A percentile compares a stretch with the other conserved stretches of the same genome.
phyloP scores from a whole-genome alignment of 2,329 filamentous ascomycete species.

The Monilinia laxa region DNA sequence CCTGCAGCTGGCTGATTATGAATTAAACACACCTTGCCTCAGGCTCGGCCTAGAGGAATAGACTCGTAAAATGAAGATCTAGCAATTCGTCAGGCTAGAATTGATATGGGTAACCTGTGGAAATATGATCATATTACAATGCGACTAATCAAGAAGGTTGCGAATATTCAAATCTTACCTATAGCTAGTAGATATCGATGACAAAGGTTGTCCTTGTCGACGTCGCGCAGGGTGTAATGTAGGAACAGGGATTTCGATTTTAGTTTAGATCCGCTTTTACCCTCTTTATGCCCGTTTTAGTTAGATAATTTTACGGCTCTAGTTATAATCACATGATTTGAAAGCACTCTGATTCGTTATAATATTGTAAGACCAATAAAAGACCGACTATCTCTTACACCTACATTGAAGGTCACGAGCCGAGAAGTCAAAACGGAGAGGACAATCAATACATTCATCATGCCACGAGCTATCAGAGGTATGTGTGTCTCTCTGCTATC shows the following conservation, averaged over 20 bases:
- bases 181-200: too few relatives aligned
- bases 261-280: too few relatives aligned
- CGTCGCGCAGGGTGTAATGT: too few relatives aligned
- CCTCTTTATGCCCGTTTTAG: too few relatives aligned
- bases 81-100: not conserved
- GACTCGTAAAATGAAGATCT: not conserved
- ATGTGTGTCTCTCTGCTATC: conserved; percentile 26
- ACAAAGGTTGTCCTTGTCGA: too few relatives aligned
- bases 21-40: not conserved
- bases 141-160: not conserved
- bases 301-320: too few relatives aligned
- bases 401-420: conserved; percentile 4
- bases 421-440: not conserved
- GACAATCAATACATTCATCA: conserved; percentile 33
- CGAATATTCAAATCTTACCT: not conserved
- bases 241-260: too few relatives aligned
- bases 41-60: not conserved
- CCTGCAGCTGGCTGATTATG: not conserved
- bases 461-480: conserved; percentile 60
- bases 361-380: too few relatives aligned
- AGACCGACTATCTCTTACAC: too few relatives aligned
- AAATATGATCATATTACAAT: not conserved
- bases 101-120: not conserved
- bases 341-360: too few relatives aligned
- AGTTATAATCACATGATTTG: too few relatives aligned